These are phyloP conservation scores for Cetradonia linearis DNA, from an alignment of 495 filamentous ascomycete species.

Conservation along the genomic window DNA sequence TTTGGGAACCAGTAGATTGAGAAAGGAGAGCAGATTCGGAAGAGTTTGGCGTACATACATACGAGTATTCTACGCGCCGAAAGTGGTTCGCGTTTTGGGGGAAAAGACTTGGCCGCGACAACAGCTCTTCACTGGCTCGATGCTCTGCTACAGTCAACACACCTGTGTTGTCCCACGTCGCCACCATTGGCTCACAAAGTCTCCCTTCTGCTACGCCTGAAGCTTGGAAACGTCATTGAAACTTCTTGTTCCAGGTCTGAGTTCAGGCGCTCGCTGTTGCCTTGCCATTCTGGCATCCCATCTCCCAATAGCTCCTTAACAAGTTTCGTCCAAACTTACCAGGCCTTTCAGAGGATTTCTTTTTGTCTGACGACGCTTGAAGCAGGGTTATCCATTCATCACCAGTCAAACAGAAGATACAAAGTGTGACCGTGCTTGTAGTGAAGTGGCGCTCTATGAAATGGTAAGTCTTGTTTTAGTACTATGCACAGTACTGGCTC, in stretches of 20 bases:
- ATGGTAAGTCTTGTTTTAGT: not conserved
- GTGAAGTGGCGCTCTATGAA: not conserved
- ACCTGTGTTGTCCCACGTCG: not conserved
- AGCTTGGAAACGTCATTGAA: not conserved
- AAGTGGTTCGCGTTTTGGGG: constrained; percentile 10
- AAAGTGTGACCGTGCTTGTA: not conserved
- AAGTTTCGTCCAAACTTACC: not conserved
- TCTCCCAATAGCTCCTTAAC: not conserved
- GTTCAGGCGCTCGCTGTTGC: not conserved
- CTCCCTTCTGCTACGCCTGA: not conserved
- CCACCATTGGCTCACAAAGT: not conserved
- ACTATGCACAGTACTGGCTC: not conserved
- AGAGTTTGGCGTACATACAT: not conserved
- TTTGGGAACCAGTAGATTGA: not conserved
- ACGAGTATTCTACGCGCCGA: too few species aligned
- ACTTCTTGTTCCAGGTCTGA: not conserved
- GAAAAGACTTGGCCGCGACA: constrained; percentile 7
- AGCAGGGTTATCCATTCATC: not conserved
- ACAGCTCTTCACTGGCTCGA: constrained; percentile 8
- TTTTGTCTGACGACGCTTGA: not conserved
- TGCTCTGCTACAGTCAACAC: not conserved
- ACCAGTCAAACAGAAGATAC: not conserved
- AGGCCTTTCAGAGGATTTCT: not conserved
- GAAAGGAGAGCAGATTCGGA: not conserved
- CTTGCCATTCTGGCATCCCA: constrained; percentile 4